Conservation (phyloP, 805 yeast species). For the Cephaloascus fragrans region DNA sequence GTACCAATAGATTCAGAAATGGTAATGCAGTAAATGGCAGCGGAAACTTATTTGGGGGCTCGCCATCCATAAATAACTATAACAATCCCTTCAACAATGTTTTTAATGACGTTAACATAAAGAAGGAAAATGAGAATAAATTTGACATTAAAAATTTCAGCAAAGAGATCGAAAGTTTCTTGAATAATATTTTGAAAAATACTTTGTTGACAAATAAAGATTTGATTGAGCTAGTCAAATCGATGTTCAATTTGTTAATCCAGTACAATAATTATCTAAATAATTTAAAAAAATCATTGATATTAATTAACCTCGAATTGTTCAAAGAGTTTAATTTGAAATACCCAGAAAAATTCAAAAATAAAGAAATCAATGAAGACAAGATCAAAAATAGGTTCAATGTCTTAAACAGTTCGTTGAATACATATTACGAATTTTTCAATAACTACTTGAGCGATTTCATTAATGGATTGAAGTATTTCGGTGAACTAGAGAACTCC, state of each 20-base stretch:
- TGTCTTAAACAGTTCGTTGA: conserved; percentile 29
- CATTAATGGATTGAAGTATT: conserved; percentile 31
- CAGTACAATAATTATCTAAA: conserved; percentile 37
- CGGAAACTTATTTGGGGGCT: background rate
- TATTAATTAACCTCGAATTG: conserved; percentile 37
- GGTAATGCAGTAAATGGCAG: background rate
- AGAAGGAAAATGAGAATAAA: conserved; percentile 1
- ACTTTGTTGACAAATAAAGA: conserved; percentile 55
- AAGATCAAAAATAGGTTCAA: conserved; percentile 29
- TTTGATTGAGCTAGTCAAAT: conserved; percentile 35
- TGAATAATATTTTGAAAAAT: conserved; percentile 56
- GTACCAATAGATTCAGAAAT: background rate
- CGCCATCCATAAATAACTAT: background rate
- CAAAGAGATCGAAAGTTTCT: conserved; percentile 39
- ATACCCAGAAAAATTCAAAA: conserved; percentile 25
- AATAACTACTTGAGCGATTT: conserved; percentile 34
- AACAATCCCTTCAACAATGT: background rate
- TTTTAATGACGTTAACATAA: background rate
- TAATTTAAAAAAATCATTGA: conserved; percentile 45
- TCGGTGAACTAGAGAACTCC: conserved; percentile 41
- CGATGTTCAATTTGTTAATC: conserved; percentile 35
- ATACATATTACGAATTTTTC: conserved; percentile 33
- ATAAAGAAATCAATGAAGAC: conserved; percentile 24
- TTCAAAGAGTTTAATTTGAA: conserved; percentile 20
- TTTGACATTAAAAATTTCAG: conserved; percentile 26